phyloP scores from a whole-genome alignment of 352 stramenopile genomes.

The Globisporangium canariense region DNA sequence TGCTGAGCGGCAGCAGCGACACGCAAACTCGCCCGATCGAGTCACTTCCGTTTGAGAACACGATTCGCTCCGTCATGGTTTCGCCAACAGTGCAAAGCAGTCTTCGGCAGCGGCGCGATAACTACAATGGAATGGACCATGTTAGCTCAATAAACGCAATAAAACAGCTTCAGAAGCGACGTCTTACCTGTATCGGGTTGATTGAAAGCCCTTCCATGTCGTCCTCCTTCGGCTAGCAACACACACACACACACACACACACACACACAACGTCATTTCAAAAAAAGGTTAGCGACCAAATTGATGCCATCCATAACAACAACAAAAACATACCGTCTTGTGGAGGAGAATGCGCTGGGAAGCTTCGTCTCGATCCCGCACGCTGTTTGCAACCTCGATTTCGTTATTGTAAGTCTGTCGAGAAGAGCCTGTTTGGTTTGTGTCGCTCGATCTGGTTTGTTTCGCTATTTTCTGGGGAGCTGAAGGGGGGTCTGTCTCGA shows the following conservation, averaged over 20 bases:
- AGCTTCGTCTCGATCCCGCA: background rate
- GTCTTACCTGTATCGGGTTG: constrained; percentile 17
- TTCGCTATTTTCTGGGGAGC: background rate
- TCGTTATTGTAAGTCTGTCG: background rate
- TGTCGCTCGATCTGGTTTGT: background rate
- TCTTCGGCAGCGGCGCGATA: constrained; percentile 56
- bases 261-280: background rate
- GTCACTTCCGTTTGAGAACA: constrained; percentile 70
- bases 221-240: constrained; percentile 6
- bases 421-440: background rate
- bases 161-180: background rate
- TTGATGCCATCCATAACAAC: background rate
- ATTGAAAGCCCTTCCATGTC: constrained; percentile 9
- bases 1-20: constrained; percentile 76
- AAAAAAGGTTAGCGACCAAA: background rate
- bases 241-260: background rate
- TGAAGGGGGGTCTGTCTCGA: background rate
- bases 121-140: constrained; percentile 20
- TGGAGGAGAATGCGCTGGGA: constrained; percentile 3
- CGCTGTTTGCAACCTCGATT: background rate
- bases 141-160: background rate
- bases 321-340: background rate
- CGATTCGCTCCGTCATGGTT: constrained; percentile 65
- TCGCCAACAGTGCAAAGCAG: constrained; percentile 72
- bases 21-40: constrained; percentile 65